Evolutionary conservation across 1,284 basidiomycete genomes (phyloP).

Genomic region (Boletus smithii): DNA sequence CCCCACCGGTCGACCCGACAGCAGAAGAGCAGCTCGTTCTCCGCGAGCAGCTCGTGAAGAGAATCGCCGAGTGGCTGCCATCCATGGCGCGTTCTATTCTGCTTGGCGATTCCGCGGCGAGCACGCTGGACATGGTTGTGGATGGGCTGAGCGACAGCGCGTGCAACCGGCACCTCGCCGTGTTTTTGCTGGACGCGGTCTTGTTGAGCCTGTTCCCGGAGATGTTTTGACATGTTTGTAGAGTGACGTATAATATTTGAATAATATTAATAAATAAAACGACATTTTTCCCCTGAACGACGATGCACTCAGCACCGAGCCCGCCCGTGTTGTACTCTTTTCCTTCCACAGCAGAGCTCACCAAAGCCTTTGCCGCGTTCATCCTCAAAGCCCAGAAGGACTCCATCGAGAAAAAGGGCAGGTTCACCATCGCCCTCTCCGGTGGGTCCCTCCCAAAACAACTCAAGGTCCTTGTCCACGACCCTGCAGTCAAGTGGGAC

Average conservation of each 20-base stretch:
- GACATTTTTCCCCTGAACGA: slow-evolving; percentile 15
- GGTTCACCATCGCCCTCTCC: slow-evolving; percentile 90
- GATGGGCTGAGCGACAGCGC: slow-evolving; percentile 53
- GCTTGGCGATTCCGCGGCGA: slow-evolving; percentile 45
- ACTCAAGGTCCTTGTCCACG: slow-evolving; percentile 70
- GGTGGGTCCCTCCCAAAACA: slow-evolving; percentile 91
- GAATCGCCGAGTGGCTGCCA: slow-evolving; percentile 45
- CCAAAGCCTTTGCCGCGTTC: slow-evolving; percentile 73
- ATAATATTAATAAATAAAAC: slow-evolving; percentile 2
- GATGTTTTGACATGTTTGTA: slow-evolving; percentile 34
- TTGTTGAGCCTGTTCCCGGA: slow-evolving; percentile 66
- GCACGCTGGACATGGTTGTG: slow-evolving; percentile 49
- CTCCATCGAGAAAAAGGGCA: slow-evolving; percentile 82
- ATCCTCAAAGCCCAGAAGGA: slow-evolving; percentile 88
- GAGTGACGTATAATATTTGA: slow-evolving; percentile 16
- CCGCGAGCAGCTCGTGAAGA: slow-evolving; percentile 48
- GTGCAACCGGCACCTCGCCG: slow-evolving; percentile 66
- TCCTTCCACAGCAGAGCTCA: slow-evolving; percentile 52
- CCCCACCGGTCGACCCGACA: slow-evolving; percentile 62
- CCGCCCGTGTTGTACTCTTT: slow-evolving; percentile 81
- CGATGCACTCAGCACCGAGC: slow-evolving; percentile 48
- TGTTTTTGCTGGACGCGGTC: slow-evolving; percentile 63
- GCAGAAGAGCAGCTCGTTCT: slow-evolving; percentile 64
- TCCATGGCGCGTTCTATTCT: too few species aligned
- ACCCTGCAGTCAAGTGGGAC: slow-evolving; percentile 86